phyloP scores from a whole-genome alignment of 176 grass and related monocot genomes.

The Sorghum bicolor region DNA sequence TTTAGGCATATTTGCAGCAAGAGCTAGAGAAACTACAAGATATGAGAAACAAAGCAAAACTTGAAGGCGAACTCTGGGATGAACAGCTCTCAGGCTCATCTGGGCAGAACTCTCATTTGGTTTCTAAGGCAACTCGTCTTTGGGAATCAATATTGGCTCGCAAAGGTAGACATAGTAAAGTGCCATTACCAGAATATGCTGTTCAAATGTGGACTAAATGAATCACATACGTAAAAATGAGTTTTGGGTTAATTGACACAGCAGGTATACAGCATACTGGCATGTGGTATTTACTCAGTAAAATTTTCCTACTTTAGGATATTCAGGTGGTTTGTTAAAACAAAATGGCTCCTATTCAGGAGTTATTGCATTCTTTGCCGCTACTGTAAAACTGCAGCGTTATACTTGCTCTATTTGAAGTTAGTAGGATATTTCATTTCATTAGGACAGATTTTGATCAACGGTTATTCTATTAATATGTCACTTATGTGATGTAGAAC shows the following conservation, averaged over 20 bases:
- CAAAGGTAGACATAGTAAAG: conserved; percentile 55
- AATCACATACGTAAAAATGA: background rate
- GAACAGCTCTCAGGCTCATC: conserved; percentile 74
- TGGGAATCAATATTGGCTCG: conserved; percentile 98
- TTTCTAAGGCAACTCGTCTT: conserved; percentile 82
- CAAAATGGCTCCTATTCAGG: conserved; percentile 4
- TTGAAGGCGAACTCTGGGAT: conserved; percentile 83
- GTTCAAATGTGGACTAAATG: background rate
- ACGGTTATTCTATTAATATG: background rate
- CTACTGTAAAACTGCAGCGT: conserved; percentile 3
- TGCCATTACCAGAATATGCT: conserved; percentile 2
- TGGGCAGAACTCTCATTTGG: conserved; percentile 89
- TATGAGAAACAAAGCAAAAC: conserved; percentile 91
- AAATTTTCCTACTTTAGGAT: conserved; percentile 3
- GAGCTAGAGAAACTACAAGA: conserved; percentile 94
- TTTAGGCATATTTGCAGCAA: conserved; percentile 97
- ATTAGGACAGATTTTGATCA: background rate
- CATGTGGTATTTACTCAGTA: background rate
- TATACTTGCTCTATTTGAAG: background rate
- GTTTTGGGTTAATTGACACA: background rate
- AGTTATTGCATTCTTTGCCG: background rate
- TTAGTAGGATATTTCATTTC: background rate
- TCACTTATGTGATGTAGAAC: background rate
- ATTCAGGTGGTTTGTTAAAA: conserved; percentile 12
- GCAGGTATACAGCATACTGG: background rate